Evolutionary conservation across 2,329 filamentous ascomycete genomes (phyloP), one percentile per base, ranked within the genome.

Genomic region (Ceratocystis alfenasii): DNA sequence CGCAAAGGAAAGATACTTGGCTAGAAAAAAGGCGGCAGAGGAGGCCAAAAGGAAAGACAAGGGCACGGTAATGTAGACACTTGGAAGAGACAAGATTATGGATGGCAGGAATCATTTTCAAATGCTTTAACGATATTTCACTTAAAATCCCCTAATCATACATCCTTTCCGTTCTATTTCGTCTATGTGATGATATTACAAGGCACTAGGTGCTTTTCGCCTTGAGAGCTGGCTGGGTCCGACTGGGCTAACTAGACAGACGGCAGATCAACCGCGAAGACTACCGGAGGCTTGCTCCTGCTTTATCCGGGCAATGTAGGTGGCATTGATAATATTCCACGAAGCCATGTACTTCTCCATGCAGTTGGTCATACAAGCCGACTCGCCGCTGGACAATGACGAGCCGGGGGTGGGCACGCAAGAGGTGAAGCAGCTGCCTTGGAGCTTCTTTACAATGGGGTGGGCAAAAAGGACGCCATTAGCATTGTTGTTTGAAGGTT

Each of bases 311-410:
- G 76, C 75, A 72, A 90, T 83, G 74, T 90, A 90, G 50, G 85
- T 80, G 61, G 80, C 75, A 77, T 86, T 88, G 72, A 89, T 85
- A 69, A 82, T 78, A 77, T 91, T 91, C 89, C 89, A 93, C 10
- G 87, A 82, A 41, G 81, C 78, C 80, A 92, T 89, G 80, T 92
- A 93, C 76, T 92, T 92, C 72, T 92, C 88, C 84, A 91, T 89
- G 79, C 89, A 93, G 68, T 82, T 80, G 22, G 82, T 88, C 72
- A 89, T 81, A 78, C 89, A 93, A 25, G 82, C 79, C 73, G 84
- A 79, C 75, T 93, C 89, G 75, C 81, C 76, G 75, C 80, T 83
- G 62, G 85, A 86, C 66, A 92, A 77, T 65, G 83, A 84, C 62
- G 80, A 75, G 67, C 87, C 86, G 65, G 89, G 87, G 72, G 87